Evolutionary conservation across 176 grass and related monocot genomes (phyloP).

Genomic region (Oryza nivara): DNA sequence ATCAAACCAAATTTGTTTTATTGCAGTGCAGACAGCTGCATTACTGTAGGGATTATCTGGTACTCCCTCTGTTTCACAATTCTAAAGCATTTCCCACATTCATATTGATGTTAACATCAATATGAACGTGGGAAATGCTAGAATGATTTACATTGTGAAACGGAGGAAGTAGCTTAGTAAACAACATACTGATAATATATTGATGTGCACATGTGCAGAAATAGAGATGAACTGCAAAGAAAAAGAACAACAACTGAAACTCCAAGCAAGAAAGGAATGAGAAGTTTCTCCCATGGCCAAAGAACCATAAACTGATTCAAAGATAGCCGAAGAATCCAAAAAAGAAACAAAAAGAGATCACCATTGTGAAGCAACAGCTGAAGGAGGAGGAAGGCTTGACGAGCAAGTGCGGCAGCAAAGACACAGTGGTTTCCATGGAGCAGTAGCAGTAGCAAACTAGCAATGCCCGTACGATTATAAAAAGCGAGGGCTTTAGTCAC

Average conservation of each 20-base stretch:
- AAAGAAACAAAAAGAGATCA: constrained; percentile 4
- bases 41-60: no score
- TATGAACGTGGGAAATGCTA: no score
- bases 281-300: background rate
- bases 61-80: no score
- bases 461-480: no score
- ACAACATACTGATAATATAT: background rate
- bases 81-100: no score
- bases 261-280: background rate
- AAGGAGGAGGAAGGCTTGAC: constrained; percentile 66
- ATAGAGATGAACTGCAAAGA: background rate
- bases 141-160: no score
- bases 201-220: background rate
- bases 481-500: no score
- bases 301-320: background rate
- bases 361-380: constrained; percentile 68
- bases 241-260: background rate
- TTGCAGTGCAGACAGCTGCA: no score
- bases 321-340: background rate
- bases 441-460: no score
- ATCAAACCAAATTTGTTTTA: no score
- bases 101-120: no score
- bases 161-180: background rate
- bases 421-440: constrained; percentile 68
- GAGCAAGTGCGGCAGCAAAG: constrained; percentile 35